A percentile compares a stretch with the other conserved stretches of the same genome.
Conservation (phyloP, 148 eudicot species). For the Rhododendron molle region DNA sequence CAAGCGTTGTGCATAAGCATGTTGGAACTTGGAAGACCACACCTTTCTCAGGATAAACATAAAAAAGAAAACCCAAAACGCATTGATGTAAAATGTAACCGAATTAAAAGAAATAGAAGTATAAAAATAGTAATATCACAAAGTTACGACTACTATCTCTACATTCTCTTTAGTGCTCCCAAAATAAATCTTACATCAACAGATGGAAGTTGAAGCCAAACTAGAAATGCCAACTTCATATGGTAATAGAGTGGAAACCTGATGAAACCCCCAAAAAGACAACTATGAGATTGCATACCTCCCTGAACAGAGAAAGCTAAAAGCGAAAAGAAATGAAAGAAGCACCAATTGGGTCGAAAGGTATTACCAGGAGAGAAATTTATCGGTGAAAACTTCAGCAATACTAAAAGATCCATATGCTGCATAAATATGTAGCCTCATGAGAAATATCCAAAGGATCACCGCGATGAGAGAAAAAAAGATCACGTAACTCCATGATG, state of each 20-base stretch:
- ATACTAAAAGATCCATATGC: slow-evolving; percentile 91
- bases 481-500: not conserved
- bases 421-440: slow-evolving; percentile 32
- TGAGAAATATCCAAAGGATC: slow-evolving; percentile 5
- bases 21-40: not conserved
- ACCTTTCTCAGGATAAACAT: not conserved
- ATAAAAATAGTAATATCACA: not conserved
- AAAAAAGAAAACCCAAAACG: not conserved
- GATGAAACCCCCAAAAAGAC: slow-evolving; percentile 19
- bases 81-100: not conserved
- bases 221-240: slow-evolving; percentile 90
- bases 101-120: not conserved
- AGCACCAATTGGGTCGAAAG: slow-evolving; percentile 10
- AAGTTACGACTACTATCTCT: not conserved
- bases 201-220: slow-evolving; percentile 96
- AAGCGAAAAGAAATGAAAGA: not conserved
- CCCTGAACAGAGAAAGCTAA: not conserved
- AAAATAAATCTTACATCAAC: slow-evolving; percentile 49
- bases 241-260: slow-evolving; percentile 90
- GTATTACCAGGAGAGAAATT: slow-evolving; percentile 71
- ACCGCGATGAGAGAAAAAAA: not conserved
- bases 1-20: not conserved
- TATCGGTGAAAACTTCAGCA: slow-evolving; percentile 80
- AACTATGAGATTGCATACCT: slow-evolving; percentile 7
- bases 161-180: not conserved